Evolutionary conservation across 129 eudicot species (phyloP), one percentile per base, ranked within the genome.

Genomic region (Ambrosia artemisiifolia): DNA sequence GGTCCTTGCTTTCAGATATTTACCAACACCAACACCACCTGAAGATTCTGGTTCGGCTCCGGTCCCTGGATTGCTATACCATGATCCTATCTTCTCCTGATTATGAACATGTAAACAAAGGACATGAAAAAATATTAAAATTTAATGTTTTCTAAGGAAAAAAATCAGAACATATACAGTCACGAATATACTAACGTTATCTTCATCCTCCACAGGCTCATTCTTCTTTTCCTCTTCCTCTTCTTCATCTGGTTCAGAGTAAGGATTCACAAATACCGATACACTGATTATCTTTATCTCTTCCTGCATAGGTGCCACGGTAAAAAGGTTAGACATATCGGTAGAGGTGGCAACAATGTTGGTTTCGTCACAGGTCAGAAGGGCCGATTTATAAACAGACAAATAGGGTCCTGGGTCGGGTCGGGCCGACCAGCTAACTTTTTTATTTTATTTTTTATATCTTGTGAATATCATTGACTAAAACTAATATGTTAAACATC

Each of bases 51-150:
- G 67, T n/a, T 85, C 95, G 24, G 84, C 63, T 59, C 86, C 90
- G 0, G 89, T 82, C 12, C 88, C 97, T 6, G 97, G 98, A 73
- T 88, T 90, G 86, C 98, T 94, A 78, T 73, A 94, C 97, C 98
- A 94, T 14, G 98, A 88, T 34, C 97, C 98, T 47, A 94, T 79
- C 80, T 85, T 90, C 40, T 94, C 97, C 97, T 94, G 88, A 46
- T 72, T 77, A 73, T 43, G 38, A 28, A 70, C 49, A 64, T 14
- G 28, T 34, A n/a, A 47, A 69, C 24, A 20, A 30, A 68, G 5
- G 3, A 32, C 44, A 68, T 33, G 56, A 48, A 13, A 3, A 14
- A 36, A 40, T 11, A 46, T 6, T 56, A 63, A 12, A 48, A 33
- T 16, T 24, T 24, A 24, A 0, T 24, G 28, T 24, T 24, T 24